These are phyloP conservation scores for Prunus armeniaca DNA, from an alignment of 306 rosid species.

Conservation along the genomic window DNA sequence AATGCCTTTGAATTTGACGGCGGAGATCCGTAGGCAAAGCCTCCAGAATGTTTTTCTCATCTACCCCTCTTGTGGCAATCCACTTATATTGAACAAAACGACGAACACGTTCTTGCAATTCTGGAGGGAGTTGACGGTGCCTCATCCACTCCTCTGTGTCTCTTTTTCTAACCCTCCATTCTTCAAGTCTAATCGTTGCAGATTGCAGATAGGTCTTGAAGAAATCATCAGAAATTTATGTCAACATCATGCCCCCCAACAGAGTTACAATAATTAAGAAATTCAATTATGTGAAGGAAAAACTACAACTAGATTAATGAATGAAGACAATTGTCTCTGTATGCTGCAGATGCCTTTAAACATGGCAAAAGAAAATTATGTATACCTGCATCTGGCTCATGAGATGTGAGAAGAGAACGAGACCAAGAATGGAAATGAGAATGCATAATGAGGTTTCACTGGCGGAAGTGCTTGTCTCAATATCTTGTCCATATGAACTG, in stretches of 20 bases:
- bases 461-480: constrained; percentile 40
- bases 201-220: constrained; percentile 78
- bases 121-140: constrained; percentile 81
- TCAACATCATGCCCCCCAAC: neutral
- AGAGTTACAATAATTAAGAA: neutral
- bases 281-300: neutral
- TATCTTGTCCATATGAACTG: constrained; percentile 81
- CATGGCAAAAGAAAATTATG: neutral
- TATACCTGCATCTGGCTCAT: constrained; percentile 91
- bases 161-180: constrained; percentile 77
- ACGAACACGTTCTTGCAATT: constrained; percentile 74
- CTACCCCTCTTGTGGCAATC: constrained; percentile 91
- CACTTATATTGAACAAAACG: constrained; percentile 81
- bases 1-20: constrained; percentile 87
- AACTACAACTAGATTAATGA: neutral
- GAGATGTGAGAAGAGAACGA: constrained; percentile 81
- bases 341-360: neutral
- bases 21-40: constrained; percentile 75
- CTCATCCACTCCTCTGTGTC: constrained; percentile 99
- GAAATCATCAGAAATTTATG: neutral
- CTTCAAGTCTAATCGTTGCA: constrained; percentile 74
- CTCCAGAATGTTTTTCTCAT: constrained; percentile 71
- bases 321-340: neutral
- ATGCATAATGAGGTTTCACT: constrained; percentile 64
- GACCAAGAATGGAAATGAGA: constrained; percentile 62